phyloP scores from a whole-genome alignment of 495 filamentous ascomycete species.

The Rhizodiscina lignyota region DNA sequence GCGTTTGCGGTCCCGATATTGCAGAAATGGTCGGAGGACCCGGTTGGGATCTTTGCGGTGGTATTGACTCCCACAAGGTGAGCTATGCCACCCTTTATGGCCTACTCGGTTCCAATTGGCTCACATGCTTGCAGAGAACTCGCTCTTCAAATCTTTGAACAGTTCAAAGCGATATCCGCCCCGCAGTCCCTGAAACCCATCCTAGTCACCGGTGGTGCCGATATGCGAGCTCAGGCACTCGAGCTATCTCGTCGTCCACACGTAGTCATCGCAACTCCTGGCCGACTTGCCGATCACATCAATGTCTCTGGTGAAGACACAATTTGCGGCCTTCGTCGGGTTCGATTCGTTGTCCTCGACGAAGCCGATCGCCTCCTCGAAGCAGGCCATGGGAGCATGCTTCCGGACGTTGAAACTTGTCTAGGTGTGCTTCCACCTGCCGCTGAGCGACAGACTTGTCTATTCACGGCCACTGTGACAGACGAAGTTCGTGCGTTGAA shows the following conservation, averaged over 20 bases:
- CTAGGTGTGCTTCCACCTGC: slow-evolving; percentile 59
- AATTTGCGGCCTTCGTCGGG: slow-evolving; percentile 55
- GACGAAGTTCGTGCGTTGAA: slow-evolving; percentile 80
- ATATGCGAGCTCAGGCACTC: slow-evolving; percentile 83
- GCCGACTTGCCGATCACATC: slow-evolving; percentile 88
- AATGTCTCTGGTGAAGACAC: slow-evolving; percentile 80
- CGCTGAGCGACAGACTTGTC: slow-evolving; percentile 62
- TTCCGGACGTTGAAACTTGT: slow-evolving; percentile 84
- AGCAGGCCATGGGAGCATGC: slow-evolving; percentile 62
- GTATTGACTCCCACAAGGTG: slow-evolving; percentile 80
- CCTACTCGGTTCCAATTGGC: background rate
- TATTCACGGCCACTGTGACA: slow-evolving; percentile 95
- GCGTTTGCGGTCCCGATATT: slow-evolving; percentile 89
- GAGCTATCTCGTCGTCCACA: slow-evolving; percentile 68
- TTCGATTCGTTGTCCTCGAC: slow-evolving; percentile 79
- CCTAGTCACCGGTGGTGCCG: slow-evolving; percentile 77
- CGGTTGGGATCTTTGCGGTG: slow-evolving; percentile 75
- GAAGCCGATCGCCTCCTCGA: slow-evolving; percentile 87
- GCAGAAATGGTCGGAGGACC: slow-evolving; percentile 85
- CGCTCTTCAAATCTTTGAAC: slow-evolving; percentile 89
- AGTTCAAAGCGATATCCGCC: slow-evolving; percentile 78
- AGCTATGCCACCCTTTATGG: background rate
- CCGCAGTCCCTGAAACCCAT: slow-evolving; percentile 70
- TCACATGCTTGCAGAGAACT: slow-evolving; percentile 43
- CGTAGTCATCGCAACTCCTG: slow-evolving; percentile 86